Conservation (phyloP, 345 rosid genomes). For the Gossypium ekmanianum region DNA sequence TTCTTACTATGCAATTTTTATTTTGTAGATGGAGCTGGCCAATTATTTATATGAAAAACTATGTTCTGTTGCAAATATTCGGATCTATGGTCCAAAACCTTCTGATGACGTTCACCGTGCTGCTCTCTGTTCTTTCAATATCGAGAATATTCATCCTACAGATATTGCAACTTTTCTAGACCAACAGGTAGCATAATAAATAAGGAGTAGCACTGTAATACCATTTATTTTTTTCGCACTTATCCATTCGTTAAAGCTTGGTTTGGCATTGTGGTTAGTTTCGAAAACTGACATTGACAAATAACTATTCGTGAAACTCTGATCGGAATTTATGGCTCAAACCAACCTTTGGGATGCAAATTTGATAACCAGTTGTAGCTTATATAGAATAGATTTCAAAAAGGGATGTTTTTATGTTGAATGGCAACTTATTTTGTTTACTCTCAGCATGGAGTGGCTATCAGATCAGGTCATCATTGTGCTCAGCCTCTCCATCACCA, state of each 20-base stretch:
- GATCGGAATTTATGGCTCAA: not conserved
- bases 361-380: not conserved
- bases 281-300: not conserved
- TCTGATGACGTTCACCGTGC: slow-evolving; percentile 52
- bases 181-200: slow-evolving; percentile 59
- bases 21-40: slow-evolving; percentile 57
- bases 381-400: not conserved
- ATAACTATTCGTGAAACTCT: not conserved
- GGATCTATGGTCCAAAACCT: slow-evolving; percentile 87
- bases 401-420: slow-evolving; percentile 3
- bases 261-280: slow-evolving; percentile 1
- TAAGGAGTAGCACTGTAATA: not conserved
- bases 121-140: slow-evolving; percentile 87
- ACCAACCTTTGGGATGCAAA: not conserved
- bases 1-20: not conserved
- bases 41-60: slow-evolving; percentile 74
- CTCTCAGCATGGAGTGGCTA: slow-evolving; percentile 92
- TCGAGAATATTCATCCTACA: slow-evolving; percentile 76
- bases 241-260: not conserved
- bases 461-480: slow-evolving; percentile 96
- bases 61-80: slow-evolving; percentile 47
- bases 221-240: not conserved
- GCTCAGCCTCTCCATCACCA: slow-evolving; percentile 90
- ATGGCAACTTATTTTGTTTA: slow-evolving; percentile 8
- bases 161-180: slow-evolving; percentile 89